Percentiles rank a stretch among this genome's conserved stretches.
phyloP scores from a whole-genome alignment of 2,329 filamentous ascomycete genomes.

The Rhynchosporium agropyri region DNA sequence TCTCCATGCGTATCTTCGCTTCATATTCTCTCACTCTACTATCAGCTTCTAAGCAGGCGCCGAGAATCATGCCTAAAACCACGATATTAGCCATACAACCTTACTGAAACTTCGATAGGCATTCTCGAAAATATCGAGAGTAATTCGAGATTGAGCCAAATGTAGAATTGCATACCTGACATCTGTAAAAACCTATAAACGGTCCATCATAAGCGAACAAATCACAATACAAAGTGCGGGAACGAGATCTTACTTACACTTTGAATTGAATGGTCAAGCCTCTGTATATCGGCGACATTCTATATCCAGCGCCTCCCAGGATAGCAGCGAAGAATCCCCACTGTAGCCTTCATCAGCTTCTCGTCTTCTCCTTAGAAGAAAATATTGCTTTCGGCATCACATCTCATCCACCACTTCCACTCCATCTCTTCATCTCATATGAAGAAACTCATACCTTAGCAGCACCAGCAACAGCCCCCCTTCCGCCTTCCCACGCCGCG shows the following conservation, averaged over 20 bases:
- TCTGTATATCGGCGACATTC: conserved; percentile 71
- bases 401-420: background rate
- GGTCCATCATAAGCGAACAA: background rate
- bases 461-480: conserved; percentile 68
- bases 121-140: background rate
- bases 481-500: conserved; percentile 71
- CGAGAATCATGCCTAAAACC: conserved; percentile 64
- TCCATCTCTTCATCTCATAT: too few species aligned
- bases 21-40: conserved; percentile 68
- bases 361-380: background rate
- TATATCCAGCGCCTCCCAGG: conserved; percentile 63
- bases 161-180: conserved; percentile 53
- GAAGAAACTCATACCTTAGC: conserved; percentile 54
- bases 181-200: conserved; percentile 72
- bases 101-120: background rate
- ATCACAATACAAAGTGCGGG: background rate
- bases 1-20: conserved; percentile 63
- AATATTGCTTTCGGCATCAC: too few species aligned
- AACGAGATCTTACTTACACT: conserved; percentile 57
- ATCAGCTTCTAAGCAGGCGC: conserved; percentile 77
- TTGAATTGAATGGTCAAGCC: conserved; percentile 76
- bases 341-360: conserved; percentile 41
- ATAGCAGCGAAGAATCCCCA: conserved; percentile 70
- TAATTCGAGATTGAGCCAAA: background rate
- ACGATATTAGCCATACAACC: conserved; percentile 15